phyloP scores from a whole-genome alignment of 2,329 filamentous ascomycete species.

The Calonectria montana region DNA sequence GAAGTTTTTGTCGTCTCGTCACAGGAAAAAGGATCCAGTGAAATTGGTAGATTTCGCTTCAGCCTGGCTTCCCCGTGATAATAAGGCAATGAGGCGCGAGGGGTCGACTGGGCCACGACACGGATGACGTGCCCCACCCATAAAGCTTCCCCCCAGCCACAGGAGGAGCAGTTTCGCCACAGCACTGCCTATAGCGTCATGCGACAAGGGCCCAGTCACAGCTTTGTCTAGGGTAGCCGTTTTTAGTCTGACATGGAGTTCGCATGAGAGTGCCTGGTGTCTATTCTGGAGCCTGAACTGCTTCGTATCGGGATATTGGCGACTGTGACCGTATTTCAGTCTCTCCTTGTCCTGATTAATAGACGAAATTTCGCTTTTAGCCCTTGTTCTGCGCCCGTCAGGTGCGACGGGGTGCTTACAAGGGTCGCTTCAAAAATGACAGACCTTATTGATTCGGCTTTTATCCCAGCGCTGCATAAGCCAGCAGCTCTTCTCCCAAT shows the following conservation, averaged over 20 bases:
- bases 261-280: background rate
- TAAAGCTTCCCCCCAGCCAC: slow-evolving; percentile 36
- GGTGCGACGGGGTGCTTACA: background rate
- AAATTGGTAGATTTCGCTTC: slow-evolving; percentile 44
- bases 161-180: slow-evolving; percentile 36
- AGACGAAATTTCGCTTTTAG: background rate
- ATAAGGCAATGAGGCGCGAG: slow-evolving; percentile 45
- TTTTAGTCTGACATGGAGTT: background rate
- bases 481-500: slow-evolving; percentile 88
- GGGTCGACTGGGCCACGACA: slow-evolving; percentile 45
- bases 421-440: slow-evolving; percentile 53
- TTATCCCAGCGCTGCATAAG: slow-evolving; percentile 88
- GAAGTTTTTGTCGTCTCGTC: slow-evolving; percentile 9
- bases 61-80: slow-evolving; percentile 43
- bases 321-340: background rate
- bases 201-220: background rate
- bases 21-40: slow-evolving; percentile 24
- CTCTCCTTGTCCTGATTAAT: background rate
- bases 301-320: background rate
- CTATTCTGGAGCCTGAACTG: background rate
- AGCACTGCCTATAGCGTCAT: slow-evolving; percentile 30
- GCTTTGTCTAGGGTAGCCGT: slow-evolving; percentile 12
- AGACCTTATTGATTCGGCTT: slow-evolving; percentile 67
- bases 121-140: slow-evolving; percentile 54
- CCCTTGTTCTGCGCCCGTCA: background rate